These are phyloP conservation scores for Metschnikowia drakensbergensis DNA, from an alignment of 805 yeast genomes.

Conservation along the genomic window DNA sequence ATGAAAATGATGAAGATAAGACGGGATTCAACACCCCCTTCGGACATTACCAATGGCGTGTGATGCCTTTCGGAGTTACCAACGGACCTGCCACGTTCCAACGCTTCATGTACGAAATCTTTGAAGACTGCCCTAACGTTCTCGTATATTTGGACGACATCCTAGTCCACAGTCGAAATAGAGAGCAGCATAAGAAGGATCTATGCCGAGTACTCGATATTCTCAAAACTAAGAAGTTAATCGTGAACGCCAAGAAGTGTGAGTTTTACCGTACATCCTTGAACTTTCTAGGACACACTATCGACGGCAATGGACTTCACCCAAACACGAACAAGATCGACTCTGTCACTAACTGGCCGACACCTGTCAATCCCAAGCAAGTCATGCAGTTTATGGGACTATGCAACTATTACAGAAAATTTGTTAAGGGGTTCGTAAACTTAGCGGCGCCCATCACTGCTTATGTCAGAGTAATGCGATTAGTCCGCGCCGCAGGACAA, in stretches of 20 bases:
- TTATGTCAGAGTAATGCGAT: too few species aligned
- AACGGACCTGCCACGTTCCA: constrained; percentile 9
- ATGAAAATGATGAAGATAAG: neutral
- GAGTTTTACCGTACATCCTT: constrained; percentile 1
- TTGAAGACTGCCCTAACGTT: neutral
- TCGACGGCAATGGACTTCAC: neutral
- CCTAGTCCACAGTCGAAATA: neutral
- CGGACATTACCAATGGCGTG: constrained; percentile 10
- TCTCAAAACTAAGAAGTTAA: neutral
- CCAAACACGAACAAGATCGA: too few species aligned
- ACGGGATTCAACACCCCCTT: constrained; percentile 10
- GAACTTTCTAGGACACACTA: constrained; percentile 3
- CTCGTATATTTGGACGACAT: constrained; percentile 9
- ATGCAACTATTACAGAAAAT: too few species aligned
- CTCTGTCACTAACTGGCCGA: too few species aligned
- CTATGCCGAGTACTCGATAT: neutral
- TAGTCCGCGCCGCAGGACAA: too few species aligned
- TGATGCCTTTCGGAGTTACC: constrained; percentile 9
- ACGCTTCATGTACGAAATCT: constrained; percentile 6
- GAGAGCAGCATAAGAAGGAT: neutral
- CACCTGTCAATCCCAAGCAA: too few species aligned
- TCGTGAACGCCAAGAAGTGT: constrained; percentile 8
- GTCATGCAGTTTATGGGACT: too few species aligned
- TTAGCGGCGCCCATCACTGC: too few species aligned
- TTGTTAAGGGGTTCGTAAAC: too few species aligned